Percentiles rank a stretch among this genome's conserved stretches.
Conservation (phyloP, 2,329 filamentous ascomycete genomes). For the Ceratocystis ficicola region DNA sequence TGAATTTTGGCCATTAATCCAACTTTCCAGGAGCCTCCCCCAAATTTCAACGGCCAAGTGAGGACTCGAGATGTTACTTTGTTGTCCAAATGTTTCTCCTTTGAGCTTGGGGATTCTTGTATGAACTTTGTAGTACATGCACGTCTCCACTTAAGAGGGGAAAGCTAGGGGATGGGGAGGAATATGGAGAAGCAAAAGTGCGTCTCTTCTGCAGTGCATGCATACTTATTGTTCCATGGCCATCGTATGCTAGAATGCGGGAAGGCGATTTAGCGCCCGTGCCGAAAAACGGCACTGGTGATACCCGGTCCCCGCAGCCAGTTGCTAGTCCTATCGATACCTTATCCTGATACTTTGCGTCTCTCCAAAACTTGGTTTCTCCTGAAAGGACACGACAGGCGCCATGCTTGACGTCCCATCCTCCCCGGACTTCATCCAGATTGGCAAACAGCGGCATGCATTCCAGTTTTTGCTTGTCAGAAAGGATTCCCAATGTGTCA, state of each 20-base stretch:
- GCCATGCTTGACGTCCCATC: background rate
- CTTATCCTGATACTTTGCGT: background rate
- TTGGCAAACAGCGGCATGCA: background rate
- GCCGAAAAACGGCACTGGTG: background rate
- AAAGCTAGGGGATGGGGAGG: background rate
- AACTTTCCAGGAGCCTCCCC: background rate
- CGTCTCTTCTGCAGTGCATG: background rate
- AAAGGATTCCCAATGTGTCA: slow-evolving; percentile 13
- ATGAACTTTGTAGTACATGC: background rate
- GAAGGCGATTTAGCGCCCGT: background rate
- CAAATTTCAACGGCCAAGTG: background rate
- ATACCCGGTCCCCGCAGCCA: background rate
- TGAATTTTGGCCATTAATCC: background rate
- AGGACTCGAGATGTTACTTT: background rate
- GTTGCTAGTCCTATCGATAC: background rate
- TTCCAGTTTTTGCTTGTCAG: slow-evolving; percentile 11
- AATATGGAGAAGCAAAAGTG: background rate
- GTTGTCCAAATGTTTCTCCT: background rate
- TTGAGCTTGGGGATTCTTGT: background rate
- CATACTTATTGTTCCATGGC: background rate
- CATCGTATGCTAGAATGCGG: background rate
- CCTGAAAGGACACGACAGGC: background rate
- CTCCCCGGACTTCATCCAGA: background rate
- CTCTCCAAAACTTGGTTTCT: background rate
- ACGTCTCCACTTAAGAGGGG: too few relatives aligned